These are phyloP conservation scores for Dryadomyces sulphureus DNA, from an alignment of 2,329 filamentous ascomycete genomes.

Conservation along the genomic window DNA sequence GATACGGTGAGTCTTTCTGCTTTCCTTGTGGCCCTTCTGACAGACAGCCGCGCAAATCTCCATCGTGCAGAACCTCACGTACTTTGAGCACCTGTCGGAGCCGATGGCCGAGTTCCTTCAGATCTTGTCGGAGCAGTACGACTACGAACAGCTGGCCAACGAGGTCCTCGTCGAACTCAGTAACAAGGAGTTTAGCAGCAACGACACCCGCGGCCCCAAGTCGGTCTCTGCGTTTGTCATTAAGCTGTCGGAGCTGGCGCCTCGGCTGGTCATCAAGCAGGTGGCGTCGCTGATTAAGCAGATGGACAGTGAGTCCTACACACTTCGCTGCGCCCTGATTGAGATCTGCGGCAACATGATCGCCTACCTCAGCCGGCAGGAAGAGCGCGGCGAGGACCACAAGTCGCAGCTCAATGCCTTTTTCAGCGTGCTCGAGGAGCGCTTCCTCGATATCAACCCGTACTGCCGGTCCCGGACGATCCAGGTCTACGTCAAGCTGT, in stretches of 20 bases:
- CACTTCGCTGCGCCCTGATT: conserved; percentile 81
- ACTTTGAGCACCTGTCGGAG: conserved; percentile 97
- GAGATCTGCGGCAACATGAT: conserved; percentile 97
- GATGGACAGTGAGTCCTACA: conserved; percentile 94
- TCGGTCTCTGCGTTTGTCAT: conserved; percentile 90
- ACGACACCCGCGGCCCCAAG: conserved; percentile 88
- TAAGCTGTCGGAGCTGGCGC: conserved; percentile 82
- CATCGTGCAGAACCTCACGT: conserved; percentile 92
- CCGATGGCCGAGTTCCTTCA: conserved; percentile 98
- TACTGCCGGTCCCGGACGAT: conserved; percentile 87
- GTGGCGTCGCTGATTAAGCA: conserved; percentile 93
- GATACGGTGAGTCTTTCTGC: conserved; percentile 51
- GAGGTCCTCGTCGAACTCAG: conserved; percentile 89
- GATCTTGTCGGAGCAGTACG: conserved; percentile 91
- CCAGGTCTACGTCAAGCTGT: conserved; percentile 84
- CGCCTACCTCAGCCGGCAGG: conserved; percentile 74
- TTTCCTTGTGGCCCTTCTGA: too few species aligned
- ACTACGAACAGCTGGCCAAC: conserved; percentile 88
- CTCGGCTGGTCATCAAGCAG: conserved; percentile 88
- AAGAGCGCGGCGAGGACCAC: conserved; percentile 82
- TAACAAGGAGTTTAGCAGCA: conserved; percentile 96
- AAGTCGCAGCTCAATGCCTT: conserved; percentile 94
- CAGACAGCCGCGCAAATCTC: conserved; percentile 77
- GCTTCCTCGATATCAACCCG: conserved; percentile 91
- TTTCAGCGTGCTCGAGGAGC: conserved; percentile 90